These are phyloP conservation scores for Hyparrhenia diplandra DNA, from an alignment of 176 grass and related monocot genomes.

Conservation along the genomic window DNA sequence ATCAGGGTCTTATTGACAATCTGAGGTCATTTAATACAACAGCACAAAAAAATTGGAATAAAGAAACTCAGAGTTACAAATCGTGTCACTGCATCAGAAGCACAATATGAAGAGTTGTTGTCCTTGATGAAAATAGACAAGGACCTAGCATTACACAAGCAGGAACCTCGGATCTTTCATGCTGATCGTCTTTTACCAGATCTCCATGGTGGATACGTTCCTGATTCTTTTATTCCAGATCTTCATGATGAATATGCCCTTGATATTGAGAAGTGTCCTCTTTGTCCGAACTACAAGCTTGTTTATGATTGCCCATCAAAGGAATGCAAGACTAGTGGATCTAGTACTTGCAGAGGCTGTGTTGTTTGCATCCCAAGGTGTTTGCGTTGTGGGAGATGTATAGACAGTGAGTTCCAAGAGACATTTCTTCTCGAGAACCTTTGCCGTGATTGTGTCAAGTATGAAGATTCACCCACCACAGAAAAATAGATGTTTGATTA, in stretches of 20 bases:
- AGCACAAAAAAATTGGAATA: constrained; percentile 42
- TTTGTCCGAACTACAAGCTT: constrained; percentile 66
- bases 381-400: constrained; percentile 66
- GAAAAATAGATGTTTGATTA: constrained; percentile 28
- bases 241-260: constrained; percentile 56
- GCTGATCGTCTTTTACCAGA: constrained; percentile 36
- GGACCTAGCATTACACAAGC: constrained; percentile 20
- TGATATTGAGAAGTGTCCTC: constrained; percentile 82
- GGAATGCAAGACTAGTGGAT: constrained; percentile 38
- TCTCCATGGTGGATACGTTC: constrained; percentile 47
- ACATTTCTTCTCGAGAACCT: constrained; percentile 60
- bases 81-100: constrained; percentile 48
- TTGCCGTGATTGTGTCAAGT: constrained; percentile 61
- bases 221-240: constrained; percentile 33
- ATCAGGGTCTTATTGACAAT: constrained; percentile 62
- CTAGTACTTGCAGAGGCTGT: constrained; percentile 60
- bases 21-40: constrained; percentile 60
- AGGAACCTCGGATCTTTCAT: constrained; percentile 50
- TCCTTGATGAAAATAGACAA: constrained; percentile 52
- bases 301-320: constrained; percentile 81
- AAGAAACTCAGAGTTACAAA: constrained; percentile 62
- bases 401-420: constrained; percentile 55
- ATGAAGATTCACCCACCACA: neutral
- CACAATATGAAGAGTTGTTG: constrained; percentile 56
- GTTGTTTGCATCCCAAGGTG: constrained; percentile 72